Base-by-base conservation (phyloP, 1,284 basidiomycete genomes). In the Erythrobasidium hasegawianum region DNA sequence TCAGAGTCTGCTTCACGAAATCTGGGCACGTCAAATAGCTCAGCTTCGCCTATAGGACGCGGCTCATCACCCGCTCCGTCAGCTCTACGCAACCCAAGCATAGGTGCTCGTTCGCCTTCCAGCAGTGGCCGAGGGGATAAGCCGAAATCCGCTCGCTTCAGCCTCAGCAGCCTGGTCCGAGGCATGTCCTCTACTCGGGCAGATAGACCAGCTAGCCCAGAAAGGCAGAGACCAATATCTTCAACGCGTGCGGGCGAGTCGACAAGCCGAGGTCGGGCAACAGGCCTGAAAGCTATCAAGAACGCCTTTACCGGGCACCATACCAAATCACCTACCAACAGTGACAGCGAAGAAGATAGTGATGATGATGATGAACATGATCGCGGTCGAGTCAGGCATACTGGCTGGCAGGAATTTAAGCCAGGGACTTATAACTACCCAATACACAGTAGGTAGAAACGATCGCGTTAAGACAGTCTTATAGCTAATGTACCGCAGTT, bases 391-490 rank as follows among this genome's bases (percentile, higher is more conserved):
- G 58, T 24, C 24, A 59, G 61, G 39, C 56, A 40, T 14, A 78
- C 80, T 50, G 85, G 86, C 13, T 97, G 91, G 88, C 88, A 88
- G 73, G 88, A 96, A 77, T 95, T 97, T 78, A 85, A 87, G 62
- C 20, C 72, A 89, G 90, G 91, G 18, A 87, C 86, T 4, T 97
- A 97, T 77, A 92, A 88, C 47, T 98, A 93, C 77, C 93, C 94
- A 0, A 89, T 98, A 73, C 56, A 64, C 29, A 47, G 43, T 47
- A 47, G 4, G 43, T 47, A 8, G 5, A 18, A n/a, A n/a, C n/a
- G n/a, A n/a, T n/a, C n/a, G n/a, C n/a, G n/a, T n/a, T n/a, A n/a
- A n/a, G n/a, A n/a, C n/a, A n/a, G n/a, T n/a, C n/a, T n/a, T n/a
- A n/a, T n/a, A n/a, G n/a, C 16, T 47, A 8, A 18, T 14, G 16